Conservation (phyloP, 2,329 filamentous ascomycete species). For the Epichloe hybrida region DNA sequence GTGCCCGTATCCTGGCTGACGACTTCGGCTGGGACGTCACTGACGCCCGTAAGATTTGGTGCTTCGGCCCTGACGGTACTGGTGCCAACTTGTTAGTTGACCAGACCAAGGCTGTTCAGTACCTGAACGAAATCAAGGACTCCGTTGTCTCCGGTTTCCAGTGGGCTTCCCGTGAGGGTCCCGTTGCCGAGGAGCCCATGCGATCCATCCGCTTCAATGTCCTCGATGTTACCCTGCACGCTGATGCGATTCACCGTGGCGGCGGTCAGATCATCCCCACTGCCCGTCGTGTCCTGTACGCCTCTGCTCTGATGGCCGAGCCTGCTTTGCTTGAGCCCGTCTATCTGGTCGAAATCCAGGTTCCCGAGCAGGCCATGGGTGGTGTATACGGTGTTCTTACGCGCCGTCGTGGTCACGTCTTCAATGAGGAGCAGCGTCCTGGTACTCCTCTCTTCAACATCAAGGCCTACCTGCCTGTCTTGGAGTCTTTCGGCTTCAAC, state of each 20-base stretch:
- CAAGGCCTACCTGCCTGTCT: slow-evolving; percentile 93
- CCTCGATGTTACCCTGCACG: slow-evolving; percentile 97
- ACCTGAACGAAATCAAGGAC: slow-evolving; percentile 99
- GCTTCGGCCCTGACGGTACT: slow-evolving; percentile 94
- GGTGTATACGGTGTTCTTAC: slow-evolving; percentile 99
- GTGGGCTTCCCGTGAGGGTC: slow-evolving; percentile 97
- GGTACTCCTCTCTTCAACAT: slow-evolving; percentile 99
- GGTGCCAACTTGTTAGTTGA: slow-evolving; percentile 98
- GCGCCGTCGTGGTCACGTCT: slow-evolving; percentile 96
- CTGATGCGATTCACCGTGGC: slow-evolving; percentile 99
- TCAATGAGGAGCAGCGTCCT: slow-evolving; percentile 93
- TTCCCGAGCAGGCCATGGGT: slow-evolving; percentile 97
- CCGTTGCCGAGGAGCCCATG: slow-evolving; percentile 96
- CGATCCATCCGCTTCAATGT: slow-evolving; percentile 96
- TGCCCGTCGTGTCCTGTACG: slow-evolving; percentile 93
- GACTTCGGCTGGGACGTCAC: slow-evolving; percentile 99
- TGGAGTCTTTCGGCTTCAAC: slow-evolving; percentile 99
- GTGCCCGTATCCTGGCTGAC: slow-evolving; percentile 90
- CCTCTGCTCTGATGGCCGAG: slow-evolving; percentile 77
- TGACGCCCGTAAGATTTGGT: slow-evolving; percentile 99
- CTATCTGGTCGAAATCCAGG: slow-evolving; percentile 98
- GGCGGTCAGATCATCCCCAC: slow-evolving; percentile 98
- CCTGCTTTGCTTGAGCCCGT: slow-evolving; percentile 91
- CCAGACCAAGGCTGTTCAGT: slow-evolving; percentile 99
- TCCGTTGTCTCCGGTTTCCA: slow-evolving; percentile 99